phyloP scores from a whole-genome alignment of 805 yeast genomes.

The Spathaspora arborariae region DNA sequence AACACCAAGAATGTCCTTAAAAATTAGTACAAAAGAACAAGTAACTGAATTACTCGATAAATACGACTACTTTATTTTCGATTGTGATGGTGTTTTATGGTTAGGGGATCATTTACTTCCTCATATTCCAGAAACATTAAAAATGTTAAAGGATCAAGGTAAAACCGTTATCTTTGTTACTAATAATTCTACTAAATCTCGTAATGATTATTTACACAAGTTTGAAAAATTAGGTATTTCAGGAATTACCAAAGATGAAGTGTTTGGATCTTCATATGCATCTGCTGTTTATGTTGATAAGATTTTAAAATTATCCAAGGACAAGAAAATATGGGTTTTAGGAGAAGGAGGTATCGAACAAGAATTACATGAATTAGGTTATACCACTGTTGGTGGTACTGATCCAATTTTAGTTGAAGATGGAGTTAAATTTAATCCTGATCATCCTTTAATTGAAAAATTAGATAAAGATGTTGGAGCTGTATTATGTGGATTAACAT shows the following conservation, averaged over 20 bases:
- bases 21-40: conserved; percentile 25
- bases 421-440: conserved; percentile 51
- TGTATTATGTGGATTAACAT: conserved; percentile 85
- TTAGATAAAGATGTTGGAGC: conserved; percentile 77
- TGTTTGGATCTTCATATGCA: conserved; percentile 91
- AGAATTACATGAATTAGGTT: conserved; percentile 75
- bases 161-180: conserved; percentile 88
- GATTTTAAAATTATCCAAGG: conserved; percentile 68
- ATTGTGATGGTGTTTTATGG: conserved; percentile 98
- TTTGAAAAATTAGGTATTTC: conserved; percentile 59
- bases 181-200: conserved; percentile 90
- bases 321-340: conserved; percentile 79
- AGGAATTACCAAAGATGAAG: conserved; percentile 53
- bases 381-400: conserved; percentile 75
- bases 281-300: conserved; percentile 81
- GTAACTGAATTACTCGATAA: conserved; percentile 53
- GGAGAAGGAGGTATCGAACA: conserved; percentile 86
- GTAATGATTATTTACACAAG: conserved; percentile 71
- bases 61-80: conserved; percentile 87
- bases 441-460: conserved; percentile 49
- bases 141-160: conserved; percentile 46
- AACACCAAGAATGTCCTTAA: conserved; percentile 12
- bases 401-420: conserved; percentile 53
- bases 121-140: conserved; percentile 69
- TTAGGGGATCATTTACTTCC: conserved; percentile 81